Evolutionary conservation across 768 basidiomycete genomes (phyloP).

Genomic region (Gymnopilus junonius): DNA sequence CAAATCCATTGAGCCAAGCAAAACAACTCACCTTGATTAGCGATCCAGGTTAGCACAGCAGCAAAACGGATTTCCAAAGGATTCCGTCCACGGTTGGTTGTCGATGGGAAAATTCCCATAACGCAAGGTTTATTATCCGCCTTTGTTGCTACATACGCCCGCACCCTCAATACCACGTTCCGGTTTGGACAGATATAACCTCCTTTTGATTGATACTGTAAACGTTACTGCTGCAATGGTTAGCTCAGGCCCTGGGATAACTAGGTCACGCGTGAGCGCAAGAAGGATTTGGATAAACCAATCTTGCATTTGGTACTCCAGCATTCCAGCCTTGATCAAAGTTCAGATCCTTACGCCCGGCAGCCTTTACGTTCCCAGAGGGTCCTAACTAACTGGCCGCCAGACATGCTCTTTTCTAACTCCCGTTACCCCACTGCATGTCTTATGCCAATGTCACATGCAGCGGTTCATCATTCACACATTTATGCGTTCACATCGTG

Average conservation of each 20-base stretch:
- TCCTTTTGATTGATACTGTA: neutral
- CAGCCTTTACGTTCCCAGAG: constrained; percentile 10
- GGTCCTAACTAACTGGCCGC: constrained; percentile 8
- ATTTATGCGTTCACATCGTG: constrained; percentile 16
- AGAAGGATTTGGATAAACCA: constrained; percentile 26
- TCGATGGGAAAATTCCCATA: neutral
- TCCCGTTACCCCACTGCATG: constrained; percentile 12
- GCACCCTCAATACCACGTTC: neutral
- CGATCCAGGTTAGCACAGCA: neutral
- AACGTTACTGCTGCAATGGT: neutral
- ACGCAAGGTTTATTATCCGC: neutral
- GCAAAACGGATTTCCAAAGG: no score
- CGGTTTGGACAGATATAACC: constrained; percentile 1
- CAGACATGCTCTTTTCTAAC: constrained; percentile 4
- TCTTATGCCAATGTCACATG: constrained; percentile 30
- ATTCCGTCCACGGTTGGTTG: neutral
- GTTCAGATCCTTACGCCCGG: constrained; percentile 6
- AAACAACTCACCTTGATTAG: neutral
- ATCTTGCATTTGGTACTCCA: constrained; percentile 12
- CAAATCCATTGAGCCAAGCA: neutral
- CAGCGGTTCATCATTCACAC: constrained; percentile 33
- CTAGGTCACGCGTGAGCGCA: constrained; percentile 14
- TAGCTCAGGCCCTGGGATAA: neutral
- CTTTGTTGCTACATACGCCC: neutral
- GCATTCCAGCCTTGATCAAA: neutral